Base-by-base conservation (phyloP, 2,329 filamentous ascomycete genomes). In the Annulohypoxylon truncatum region DNA sequence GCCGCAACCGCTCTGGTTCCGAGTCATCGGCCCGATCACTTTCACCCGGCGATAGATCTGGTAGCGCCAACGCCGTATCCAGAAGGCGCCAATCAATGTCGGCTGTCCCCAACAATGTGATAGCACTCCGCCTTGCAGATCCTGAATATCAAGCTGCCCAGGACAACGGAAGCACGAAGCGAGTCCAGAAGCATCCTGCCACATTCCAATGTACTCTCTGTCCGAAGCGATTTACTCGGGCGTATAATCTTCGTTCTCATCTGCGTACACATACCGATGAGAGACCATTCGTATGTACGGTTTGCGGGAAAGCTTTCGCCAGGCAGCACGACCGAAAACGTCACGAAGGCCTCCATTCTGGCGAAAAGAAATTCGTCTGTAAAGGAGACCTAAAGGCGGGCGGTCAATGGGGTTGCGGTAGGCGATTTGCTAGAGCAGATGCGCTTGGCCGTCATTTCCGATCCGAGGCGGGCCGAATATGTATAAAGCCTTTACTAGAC, bases 301-400 rank as follows among this genome's bases (percentile, higher is more conserved):
- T 98, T 7, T 99, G 96, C 73, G 93, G 93, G 55, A 99, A 99
- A 79, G 96, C 96, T 0, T 99, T 99, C 80, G 96, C 96, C 4
- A 91, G 96, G 24, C 96, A 99, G 77, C 96, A 99, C 77, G 96
- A 99, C 77, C 91, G 96, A 47, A 99, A 99, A 80, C 91, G 96
- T 38, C 96, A 99, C 79, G 96, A 99, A 81, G 94, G 95, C 38
- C 83, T 99, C 42, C 96, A 99, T 76, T 96, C 93, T 0, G 96
- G 96, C 42, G 96, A 99, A 82, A 99, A 98, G 87, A 98, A 97
- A 77, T 99, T 98, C 77, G 92, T 98, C 6, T 99, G 96, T 81
- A 94, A 93, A 72, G 96, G 96, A 56, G 92, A 94, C 63, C 88
- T 99, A 52, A 94, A 95, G 71, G 89, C 89, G 1, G 90, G 90